Evolutionary conservation across 2,329 filamentous ascomycete genomes (phyloP).

Genomic region (Colletotrichum simmondsii): DNA sequence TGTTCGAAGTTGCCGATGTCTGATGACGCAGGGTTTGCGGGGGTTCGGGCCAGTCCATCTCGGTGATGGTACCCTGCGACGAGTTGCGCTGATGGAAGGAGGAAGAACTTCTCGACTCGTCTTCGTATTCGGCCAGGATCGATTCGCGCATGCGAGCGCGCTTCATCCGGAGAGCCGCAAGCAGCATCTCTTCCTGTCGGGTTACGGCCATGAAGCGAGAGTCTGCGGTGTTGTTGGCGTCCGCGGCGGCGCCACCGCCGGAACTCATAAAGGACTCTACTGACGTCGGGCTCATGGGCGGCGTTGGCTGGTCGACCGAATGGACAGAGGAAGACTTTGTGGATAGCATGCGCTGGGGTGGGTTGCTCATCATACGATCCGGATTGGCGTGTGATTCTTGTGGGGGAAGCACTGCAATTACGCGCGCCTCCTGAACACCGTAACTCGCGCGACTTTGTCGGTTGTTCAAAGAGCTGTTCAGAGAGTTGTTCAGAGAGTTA

Average conservation of each 20-base stretch:
- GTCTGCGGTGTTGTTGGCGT: constrained; percentile 45
- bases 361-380: neutral
- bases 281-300: constrained; percentile 63
- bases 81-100: constrained; percentile 24
- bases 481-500: constrained; percentile 23
- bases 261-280: constrained; percentile 60
- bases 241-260: constrained; percentile 51
- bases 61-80: constrained; percentile 29
- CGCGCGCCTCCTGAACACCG: constrained; percentile 51
- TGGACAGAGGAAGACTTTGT: constrained; percentile 22
- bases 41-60: constrained; percentile 30
- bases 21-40: constrained; percentile 33
- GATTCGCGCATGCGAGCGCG: constrained; percentile 65
- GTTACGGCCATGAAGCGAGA: constrained; percentile 68
- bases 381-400: neutral
- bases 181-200: constrained; percentile 67
- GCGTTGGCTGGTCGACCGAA: constrained; percentile 56
- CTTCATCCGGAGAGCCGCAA: constrained; percentile 67
- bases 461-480: constrained; percentile 36
- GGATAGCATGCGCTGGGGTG: constrained; percentile 14
- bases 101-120: constrained; percentile 37
- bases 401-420: constrained; percentile 49
- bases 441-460: constrained; percentile 45
- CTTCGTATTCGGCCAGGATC: constrained; percentile 55
- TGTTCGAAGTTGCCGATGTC: constrained; percentile 31